Evolutionary conservation across 139 green algal genomes (phyloP).

Genomic region (Chara braunii): DNA sequence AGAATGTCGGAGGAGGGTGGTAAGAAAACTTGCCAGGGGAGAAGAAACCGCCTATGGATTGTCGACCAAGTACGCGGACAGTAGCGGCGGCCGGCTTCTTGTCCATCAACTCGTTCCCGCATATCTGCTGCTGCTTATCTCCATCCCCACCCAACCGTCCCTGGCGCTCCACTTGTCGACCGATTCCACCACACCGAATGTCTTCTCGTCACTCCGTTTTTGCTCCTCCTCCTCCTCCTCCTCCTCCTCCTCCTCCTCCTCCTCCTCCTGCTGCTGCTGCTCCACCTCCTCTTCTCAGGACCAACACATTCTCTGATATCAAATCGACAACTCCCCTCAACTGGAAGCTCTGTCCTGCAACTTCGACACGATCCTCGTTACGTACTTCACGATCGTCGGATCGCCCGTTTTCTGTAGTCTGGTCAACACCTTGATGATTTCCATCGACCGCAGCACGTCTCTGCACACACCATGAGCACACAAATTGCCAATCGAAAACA

Average conservation of each 20-base stretch:
- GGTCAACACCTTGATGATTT: constrained; percentile 43
- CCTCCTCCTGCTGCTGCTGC: neutral
- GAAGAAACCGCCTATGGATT: too few species aligned
- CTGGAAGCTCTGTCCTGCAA: constrained; percentile 6
- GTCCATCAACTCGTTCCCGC: too few species aligned
- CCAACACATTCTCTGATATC: too few species aligned
- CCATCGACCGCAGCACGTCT: constrained; percentile 35
- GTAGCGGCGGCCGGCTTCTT: too few species aligned
- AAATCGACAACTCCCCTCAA: neutral
- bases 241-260: constrained; percentile 18
- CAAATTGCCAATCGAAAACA: constrained; percentile 91
- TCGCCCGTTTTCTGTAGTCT: constrained; percentile 43
- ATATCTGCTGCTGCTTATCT: too few species aligned
- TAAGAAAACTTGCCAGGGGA: too few species aligned
- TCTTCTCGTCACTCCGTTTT: neutral
- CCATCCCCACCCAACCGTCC: too few species aligned
- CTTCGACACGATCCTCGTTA: constrained; percentile 51
- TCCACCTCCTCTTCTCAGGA: neutral
- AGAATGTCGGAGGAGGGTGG: too few species aligned
- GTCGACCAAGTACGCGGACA: too few species aligned
- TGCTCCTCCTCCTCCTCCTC: neutral
- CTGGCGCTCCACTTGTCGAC: too few species aligned
- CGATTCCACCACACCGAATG: too few species aligned
- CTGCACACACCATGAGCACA: constrained; percentile 57
- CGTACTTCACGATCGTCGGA: constrained; percentile 55